phyloP scores from a whole-genome alignment of 306 rosid species.

The Pterocarpus santalinus region DNA sequence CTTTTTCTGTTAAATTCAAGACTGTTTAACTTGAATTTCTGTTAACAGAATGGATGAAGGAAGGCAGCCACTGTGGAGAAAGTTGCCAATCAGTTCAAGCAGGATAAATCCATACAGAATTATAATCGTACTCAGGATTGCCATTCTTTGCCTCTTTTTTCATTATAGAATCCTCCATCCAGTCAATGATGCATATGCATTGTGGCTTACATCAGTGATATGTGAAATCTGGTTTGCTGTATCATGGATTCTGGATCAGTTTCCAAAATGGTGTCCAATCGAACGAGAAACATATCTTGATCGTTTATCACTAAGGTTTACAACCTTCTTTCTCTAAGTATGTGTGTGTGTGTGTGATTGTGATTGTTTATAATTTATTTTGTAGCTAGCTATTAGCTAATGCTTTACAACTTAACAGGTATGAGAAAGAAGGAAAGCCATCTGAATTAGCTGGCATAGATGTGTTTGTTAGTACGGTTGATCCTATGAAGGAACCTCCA shows the following conservation, averaged over 20 bases:
- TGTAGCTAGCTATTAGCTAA: neutral
- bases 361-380: neutral
- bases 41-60: conserved; percentile 92
- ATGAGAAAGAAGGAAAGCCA: conserved; percentile 90
- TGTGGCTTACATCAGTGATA: conserved; percentile 86
- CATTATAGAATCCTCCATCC: conserved; percentile 88
- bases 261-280: conserved; percentile 86
- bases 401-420: conserved; percentile 52
- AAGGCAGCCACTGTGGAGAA: conserved; percentile 88
- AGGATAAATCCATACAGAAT: conserved; percentile 86
- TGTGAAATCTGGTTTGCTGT: conserved; percentile 93
- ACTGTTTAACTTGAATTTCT: conserved; percentile 18
- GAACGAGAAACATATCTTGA: conserved; percentile 86
- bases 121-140: conserved; percentile 74
- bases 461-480: conserved; percentile 93
- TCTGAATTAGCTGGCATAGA: conserved; percentile 80
- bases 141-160: conserved; percentile 73
- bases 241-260: conserved; percentile 88
- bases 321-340: no score
- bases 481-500: conserved; percentile 95
- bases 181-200: conserved; percentile 75
- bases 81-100: conserved; percentile 84
- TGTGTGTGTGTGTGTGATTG: neutral
- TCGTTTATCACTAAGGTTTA: conserved; percentile 78
- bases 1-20: neutral